Base-by-base conservation (phyloP, 1,284 basidiomycete genomes). In the Mycosarcoma mackinlayi region DNA sequence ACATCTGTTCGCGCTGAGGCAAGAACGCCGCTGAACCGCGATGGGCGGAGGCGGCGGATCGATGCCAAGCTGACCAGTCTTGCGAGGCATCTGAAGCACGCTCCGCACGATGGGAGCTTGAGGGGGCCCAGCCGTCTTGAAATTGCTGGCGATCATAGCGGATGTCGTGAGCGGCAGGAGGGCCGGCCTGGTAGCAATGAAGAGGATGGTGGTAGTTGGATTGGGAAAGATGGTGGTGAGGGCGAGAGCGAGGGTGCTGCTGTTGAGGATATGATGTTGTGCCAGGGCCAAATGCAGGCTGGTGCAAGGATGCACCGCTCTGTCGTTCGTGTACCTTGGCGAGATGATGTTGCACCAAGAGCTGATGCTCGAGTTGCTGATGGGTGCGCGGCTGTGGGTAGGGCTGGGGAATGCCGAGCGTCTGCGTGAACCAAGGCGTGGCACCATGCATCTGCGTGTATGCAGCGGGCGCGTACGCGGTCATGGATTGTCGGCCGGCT, bases 301-400 rank as follows among this genome's bases (percentile, higher is more conserved):
- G 66, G 25, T 46, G 52, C 23, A 35, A 28, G 19, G 41, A 38
- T 10, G 46, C 40, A 28, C 38, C 38, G 9, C 54, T 49, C 21
- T 62, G 69, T 21, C 50, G 46, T 10, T 65, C 56, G 27, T 71
- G 73, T 3, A 49, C 67, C 51, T 75, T 75, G 31, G 73, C 70
- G 21, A 75, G 53, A 19, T 75, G 64, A 37, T 75, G 73, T 37
- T 75, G 73, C 23, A 65, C 54, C 25, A 75, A 48, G 4, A 75
- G 67, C 64, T 75, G 68, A 16, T 75, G 73, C 45, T 75, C 73
- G 40, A 75, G 59, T 45, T 67, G 71, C 30, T 70, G 74, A 51
- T 69, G 74, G 9, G 65, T 66, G 23, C 63, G 70, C 7, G 56
- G 70, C 61, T 59, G 56, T 31, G 64, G 60, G 21, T 50, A 46